These are phyloP conservation scores for Pseudogymnoascus verrucosus DNA, from an alignment of 2,329 filamentous ascomycete genomes.

Conservation along the genomic window DNA sequence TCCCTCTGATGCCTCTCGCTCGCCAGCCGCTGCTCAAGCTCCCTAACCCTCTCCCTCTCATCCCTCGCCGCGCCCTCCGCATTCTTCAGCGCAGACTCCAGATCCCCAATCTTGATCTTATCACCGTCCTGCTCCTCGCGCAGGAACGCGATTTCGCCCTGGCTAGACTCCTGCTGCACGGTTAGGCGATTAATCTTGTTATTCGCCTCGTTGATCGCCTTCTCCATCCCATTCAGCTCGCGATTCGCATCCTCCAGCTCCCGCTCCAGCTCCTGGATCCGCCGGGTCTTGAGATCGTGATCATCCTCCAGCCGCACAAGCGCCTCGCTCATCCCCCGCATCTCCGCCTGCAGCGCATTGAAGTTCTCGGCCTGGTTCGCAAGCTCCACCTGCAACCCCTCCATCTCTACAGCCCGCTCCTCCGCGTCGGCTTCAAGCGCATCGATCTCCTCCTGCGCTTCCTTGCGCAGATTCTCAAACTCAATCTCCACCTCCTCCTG, in stretches of 20 bases:
- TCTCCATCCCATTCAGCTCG: slow-evolving; percentile 79
- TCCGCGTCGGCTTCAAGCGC: slow-evolving; percentile 64
- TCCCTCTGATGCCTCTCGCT: slow-evolving; percentile 82
- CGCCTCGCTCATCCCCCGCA: slow-evolving; percentile 83
- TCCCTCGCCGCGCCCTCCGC: slow-evolving; percentile 75
- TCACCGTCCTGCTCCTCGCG: slow-evolving; percentile 94
- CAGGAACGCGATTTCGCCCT: slow-evolving; percentile 88
- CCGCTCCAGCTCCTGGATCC: slow-evolving; percentile 74
- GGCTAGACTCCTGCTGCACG: slow-evolving; percentile 86
- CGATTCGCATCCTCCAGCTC: slow-evolving; percentile 77
- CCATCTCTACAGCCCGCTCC: slow-evolving; percentile 61
- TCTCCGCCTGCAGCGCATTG: slow-evolving; percentile 83
- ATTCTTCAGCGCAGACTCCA: slow-evolving; percentile 74
- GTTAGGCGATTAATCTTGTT: slow-evolving; percentile 80
- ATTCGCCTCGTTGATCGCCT: slow-evolving; percentile 74
- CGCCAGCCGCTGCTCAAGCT: slow-evolving; percentile 66
- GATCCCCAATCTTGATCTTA: slow-evolving; percentile 94
- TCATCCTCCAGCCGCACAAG: slow-evolving; percentile 85
- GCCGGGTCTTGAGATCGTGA: slow-evolving; percentile 66
- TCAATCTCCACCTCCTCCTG: slow-evolving; percentile 50
- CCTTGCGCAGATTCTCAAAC: slow-evolving; percentile 52
- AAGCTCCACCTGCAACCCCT: slow-evolving; percentile 62
- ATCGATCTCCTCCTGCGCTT: slow-evolving; percentile 60
- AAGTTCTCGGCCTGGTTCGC: slow-evolving; percentile 78
- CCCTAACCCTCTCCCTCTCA: slow-evolving; percentile 67